Conservation (phyloP, 495 filamentous ascomycete genomes). For the Cladorrhinum samala region DNA sequence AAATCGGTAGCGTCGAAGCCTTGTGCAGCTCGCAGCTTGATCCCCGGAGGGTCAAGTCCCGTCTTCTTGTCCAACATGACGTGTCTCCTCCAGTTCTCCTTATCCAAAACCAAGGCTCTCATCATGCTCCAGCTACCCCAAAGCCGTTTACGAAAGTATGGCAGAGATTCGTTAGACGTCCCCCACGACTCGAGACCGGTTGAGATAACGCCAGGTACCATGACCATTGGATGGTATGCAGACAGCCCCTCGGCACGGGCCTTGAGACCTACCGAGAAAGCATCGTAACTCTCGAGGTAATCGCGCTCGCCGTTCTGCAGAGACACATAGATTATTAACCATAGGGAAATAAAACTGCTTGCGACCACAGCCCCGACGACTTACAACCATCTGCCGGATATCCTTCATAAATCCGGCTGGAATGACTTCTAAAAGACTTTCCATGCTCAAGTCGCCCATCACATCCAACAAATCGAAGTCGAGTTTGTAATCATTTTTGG, state of each 20-base stretch:
- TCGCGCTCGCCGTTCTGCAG: conserved; percentile 74
- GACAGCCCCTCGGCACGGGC: conserved; percentile 72
- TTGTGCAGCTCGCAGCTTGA: conserved; percentile 91
- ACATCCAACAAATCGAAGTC: conserved; percentile 75
- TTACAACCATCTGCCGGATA: conserved; percentile 74
- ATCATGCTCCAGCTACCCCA: conserved; percentile 99
- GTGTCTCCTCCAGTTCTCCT: conserved; percentile 89
- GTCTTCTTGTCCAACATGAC: conserved; percentile 93
- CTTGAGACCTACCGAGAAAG: conserved; percentile 82
- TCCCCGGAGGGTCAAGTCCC: conserved; percentile 83
- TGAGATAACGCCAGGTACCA: conserved; percentile 96
- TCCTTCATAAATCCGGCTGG: conserved; percentile 77
- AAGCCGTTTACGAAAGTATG: conserved; percentile 86
- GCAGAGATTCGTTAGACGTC: conserved; percentile 68
- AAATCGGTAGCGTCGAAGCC: conserved; percentile 99
- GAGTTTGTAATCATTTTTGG: conserved; percentile 75
- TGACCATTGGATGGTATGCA: conserved; percentile 85
- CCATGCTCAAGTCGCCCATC: conserved; percentile 75
- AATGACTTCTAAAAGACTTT: conserved; percentile 72
- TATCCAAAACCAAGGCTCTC: conserved; percentile 85
- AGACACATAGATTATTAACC: conserved; percentile 2
- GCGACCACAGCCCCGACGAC: conserved; percentile 1
- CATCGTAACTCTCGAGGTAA: conserved; percentile 76
- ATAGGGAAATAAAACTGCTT: conserved; percentile 5
- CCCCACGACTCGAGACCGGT: conserved; percentile 97